Conservation (phyloP, 2,329 filamentous ascomycete genomes). For the Coniochaeta prunicola region DNA sequence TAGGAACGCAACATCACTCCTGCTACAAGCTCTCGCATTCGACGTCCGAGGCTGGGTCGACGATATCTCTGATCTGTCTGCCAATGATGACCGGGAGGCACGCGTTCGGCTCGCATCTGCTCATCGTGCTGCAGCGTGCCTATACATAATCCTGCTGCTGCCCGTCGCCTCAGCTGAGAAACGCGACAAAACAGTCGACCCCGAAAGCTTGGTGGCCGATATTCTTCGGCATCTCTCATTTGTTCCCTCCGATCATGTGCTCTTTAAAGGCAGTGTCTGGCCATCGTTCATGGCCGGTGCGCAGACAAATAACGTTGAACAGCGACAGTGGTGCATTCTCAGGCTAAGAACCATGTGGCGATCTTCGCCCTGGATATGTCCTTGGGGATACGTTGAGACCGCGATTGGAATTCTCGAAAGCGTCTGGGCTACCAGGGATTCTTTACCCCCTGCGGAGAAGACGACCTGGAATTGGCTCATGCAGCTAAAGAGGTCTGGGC, state of each 20-base stretch:
- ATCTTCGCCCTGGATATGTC: conserved; percentile 29
- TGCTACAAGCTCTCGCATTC: conserved; percentile 29
- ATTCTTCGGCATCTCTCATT: conserved; percentile 38
- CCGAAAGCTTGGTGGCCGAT: conserved; percentile 31
- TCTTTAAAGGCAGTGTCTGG: conserved; percentile 51
- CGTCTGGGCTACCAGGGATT: conserved; percentile 31
- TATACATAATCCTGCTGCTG: conserved; percentile 36
- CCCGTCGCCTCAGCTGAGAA: conserved; percentile 10
- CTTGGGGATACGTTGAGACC: conserved; percentile 42
- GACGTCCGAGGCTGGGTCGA: conserved; percentile 34
- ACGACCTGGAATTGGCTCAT: conserved; percentile 32
- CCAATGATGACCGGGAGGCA: conserved; percentile 25
- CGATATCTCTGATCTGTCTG: conserved; percentile 24
- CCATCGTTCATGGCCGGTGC: conserved; percentile 50
- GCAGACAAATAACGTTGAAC: conserved; percentile 33
- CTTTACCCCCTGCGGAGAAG: conserved; percentile 12
- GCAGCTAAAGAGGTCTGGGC: conserved; percentile 30
- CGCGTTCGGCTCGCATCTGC: conserved; percentile 33
- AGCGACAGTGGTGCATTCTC: conserved; percentile 41
- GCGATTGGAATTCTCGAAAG: conserved; percentile 36
- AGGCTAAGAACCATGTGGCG: conserved; percentile 25
- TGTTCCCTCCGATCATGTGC: conserved; percentile 39
- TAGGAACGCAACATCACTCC: conserved; percentile 14
- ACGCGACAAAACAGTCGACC: conserved; percentile 13
- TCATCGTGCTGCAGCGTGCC: conserved; percentile 34